A percentile compares a stretch with the other conserved stretches of the same genome.
Conservation (phyloP, 768 basidiomycete species). For the Lentinula aciculospora region DNA sequence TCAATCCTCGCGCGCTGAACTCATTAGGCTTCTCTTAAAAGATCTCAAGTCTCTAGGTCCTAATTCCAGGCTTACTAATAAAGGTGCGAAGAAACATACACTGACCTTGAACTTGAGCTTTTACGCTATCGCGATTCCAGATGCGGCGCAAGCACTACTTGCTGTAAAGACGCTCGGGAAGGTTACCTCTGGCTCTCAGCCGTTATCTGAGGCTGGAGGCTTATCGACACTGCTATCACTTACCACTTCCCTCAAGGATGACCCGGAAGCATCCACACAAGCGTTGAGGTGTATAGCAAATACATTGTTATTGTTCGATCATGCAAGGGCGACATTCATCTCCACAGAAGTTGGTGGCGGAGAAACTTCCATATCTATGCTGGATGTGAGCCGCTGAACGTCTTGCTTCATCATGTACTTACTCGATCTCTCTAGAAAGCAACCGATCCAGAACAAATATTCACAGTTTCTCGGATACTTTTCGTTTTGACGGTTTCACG, state of each 20-base stretch:
- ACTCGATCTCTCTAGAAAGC: conserved; percentile 44
- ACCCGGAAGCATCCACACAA: conserved; percentile 57
- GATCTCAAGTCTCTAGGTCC: conserved; percentile 47
- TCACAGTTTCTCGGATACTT: conserved; percentile 70
- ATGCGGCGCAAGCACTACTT: conserved; percentile 59
- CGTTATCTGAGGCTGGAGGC: conserved; percentile 50
- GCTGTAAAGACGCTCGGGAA: conserved; percentile 75
- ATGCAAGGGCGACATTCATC: conserved; percentile 53
- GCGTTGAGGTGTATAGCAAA: conserved; percentile 78
- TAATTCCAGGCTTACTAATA: conserved; percentile 43
- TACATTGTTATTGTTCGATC: conserved; percentile 63
- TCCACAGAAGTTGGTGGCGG: conserved; percentile 60
- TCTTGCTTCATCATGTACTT: background rate
- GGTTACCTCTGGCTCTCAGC: conserved; percentile 59
- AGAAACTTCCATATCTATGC: conserved; percentile 43
- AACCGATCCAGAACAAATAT: conserved; percentile 54
- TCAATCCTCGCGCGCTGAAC: conserved; percentile 39
- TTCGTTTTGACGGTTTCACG: conserved; percentile 65
- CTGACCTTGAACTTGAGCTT: background rate
- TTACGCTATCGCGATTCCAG: conserved; percentile 29
- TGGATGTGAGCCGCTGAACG: conserved; percentile 42
- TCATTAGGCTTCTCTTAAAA: conserved; percentile 52
- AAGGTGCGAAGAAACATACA: conserved; percentile 36
- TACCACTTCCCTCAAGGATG: conserved; percentile 48
- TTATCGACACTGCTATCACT: conserved; percentile 51